phyloP scores from a whole-genome alignment of 306 rosid genomes.

The Cucumis hystrix region DNA sequence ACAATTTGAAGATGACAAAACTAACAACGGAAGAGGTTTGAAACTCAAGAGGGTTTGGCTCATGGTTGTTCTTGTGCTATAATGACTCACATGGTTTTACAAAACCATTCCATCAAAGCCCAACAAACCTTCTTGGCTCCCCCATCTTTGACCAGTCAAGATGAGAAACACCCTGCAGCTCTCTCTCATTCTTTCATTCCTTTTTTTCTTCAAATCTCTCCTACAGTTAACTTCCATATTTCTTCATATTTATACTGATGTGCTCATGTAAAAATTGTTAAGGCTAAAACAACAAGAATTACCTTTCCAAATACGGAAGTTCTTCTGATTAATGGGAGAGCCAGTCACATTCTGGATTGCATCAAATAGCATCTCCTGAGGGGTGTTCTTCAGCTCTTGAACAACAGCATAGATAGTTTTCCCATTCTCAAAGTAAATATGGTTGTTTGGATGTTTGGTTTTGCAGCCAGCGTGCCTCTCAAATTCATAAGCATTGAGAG shows the following conservation, averaged over 20 bases:
- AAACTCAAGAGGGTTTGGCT: background rate
- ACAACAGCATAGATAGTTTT: constrained; percentile 84
- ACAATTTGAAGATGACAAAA: background rate
- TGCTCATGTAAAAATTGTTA: background rate
- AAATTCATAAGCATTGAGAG: constrained; percentile 92
- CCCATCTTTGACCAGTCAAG: background rate
- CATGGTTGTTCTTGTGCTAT: background rate
- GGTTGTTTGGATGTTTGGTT: constrained; percentile 95
- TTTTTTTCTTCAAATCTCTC: background rate
- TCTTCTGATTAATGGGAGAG: constrained; percentile 65
- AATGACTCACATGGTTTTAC: background rate
- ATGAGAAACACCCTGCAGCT: background rate
- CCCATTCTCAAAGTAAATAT: constrained; percentile 87
- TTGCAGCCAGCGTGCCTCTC: constrained; percentile 93
- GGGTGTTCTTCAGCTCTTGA: constrained; percentile 90
- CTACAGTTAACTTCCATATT: background rate
- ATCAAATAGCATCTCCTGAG: constrained; percentile 79
- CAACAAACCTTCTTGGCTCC: background rate
- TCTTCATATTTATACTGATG: constrained; percentile 1
- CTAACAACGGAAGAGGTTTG: background rate
- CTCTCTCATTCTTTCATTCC: background rate
- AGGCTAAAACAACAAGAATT: background rate
- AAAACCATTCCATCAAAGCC: background rate
- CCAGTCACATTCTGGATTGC: constrained; percentile 75
- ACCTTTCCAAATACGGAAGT: constrained; percentile 87